Conservation (phyloP, 139 green algal genomes). For the Chlamydomonas schloesseri region DNA sequence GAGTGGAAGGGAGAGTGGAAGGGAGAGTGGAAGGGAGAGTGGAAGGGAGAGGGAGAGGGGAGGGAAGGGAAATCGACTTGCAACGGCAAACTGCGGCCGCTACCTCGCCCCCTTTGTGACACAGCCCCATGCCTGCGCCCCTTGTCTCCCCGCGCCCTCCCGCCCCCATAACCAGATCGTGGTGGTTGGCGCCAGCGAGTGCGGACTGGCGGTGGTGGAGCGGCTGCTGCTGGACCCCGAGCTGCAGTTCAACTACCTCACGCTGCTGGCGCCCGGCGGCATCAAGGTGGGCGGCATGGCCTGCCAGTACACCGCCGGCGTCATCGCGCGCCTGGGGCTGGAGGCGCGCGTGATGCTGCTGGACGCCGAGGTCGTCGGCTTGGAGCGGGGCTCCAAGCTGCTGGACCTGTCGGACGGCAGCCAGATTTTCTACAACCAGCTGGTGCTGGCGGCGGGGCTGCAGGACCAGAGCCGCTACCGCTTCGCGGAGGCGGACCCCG, state of each 20-base stretch:
- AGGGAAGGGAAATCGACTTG: too few species aligned
- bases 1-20: neutral
- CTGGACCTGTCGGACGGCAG: conserved; percentile 59
- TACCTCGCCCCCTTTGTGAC: too few species aligned
- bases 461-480: conserved; percentile 50
- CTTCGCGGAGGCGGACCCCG: conserved; percentile 43
- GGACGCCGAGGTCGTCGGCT: conserved; percentile 66
- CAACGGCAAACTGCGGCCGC: too few species aligned
- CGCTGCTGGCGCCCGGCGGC: conserved; percentile 69
- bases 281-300: conserved; percentile 55
- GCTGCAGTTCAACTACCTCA: conserved; percentile 72
- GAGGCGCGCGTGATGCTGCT: conserved; percentile 66
- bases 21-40: neutral
- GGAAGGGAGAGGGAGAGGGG: neutral
- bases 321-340: conserved; percentile 60
- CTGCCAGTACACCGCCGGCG: conserved; percentile 58
- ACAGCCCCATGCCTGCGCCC: too few species aligned
- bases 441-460: conserved; percentile 66
- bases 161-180: conserved; percentile 68
- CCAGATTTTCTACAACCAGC: conserved; percentile 66
- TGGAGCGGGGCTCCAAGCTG: conserved; percentile 57
- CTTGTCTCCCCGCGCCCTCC: too few species aligned
- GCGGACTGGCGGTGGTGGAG: conserved; percentile 72
- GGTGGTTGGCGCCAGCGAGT: conserved; percentile 74
- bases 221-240: conserved; percentile 65